Evolutionary conservation across 257 asterid genomes (phyloP), one percentile per base, ranked within the genome.

Genomic region (Solanum medicagineum): DNA sequence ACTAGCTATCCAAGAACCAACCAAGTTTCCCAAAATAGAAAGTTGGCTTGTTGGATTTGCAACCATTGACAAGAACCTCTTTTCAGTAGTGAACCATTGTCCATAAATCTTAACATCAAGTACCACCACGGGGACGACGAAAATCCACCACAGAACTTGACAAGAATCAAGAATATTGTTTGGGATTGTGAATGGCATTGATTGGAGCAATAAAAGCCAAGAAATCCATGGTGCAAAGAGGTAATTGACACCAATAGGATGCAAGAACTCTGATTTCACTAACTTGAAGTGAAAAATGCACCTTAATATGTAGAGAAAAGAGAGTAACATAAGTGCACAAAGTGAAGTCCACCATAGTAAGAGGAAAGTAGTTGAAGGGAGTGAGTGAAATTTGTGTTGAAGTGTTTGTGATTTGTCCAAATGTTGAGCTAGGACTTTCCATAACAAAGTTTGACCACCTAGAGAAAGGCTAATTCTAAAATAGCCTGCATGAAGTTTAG

Each of bases 41-140:
- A 92, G 8, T 66, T 92, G 93, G 81, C 92, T 92, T 0, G 90
- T 87, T 3, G 95, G 95, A 68, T 91, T 92, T 3, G 93, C 95
- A 83, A 86, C 89, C 83, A 88, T 45, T 8, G 93, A 92, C 45
- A 92, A 51, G 51, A 89, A 88, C 84, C 87, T 80, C 55, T 87
- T 90, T 42, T 91, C 95, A 2, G 91, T 90, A 0, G 95, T 91
- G 16, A 92, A 88, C 93, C 93, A 92, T 83, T 90, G 93, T 5
- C 93, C 95, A 70, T 92, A 91, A 19, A 91, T 87, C 56, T 91
- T 92, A 7, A 92, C 49, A 29, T 91, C 91, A 11, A 92, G 92
- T 6, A 87, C 14, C 86, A 88, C 45, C 22, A 90, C 81, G 0
- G 95, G 95, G 1, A 87, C 3, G 1, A 91, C 84, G 11, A 87